Evolutionary conservation across 164 flowering plant genomes (phyloP).

Genomic region (Vitis labrusca): DNA sequence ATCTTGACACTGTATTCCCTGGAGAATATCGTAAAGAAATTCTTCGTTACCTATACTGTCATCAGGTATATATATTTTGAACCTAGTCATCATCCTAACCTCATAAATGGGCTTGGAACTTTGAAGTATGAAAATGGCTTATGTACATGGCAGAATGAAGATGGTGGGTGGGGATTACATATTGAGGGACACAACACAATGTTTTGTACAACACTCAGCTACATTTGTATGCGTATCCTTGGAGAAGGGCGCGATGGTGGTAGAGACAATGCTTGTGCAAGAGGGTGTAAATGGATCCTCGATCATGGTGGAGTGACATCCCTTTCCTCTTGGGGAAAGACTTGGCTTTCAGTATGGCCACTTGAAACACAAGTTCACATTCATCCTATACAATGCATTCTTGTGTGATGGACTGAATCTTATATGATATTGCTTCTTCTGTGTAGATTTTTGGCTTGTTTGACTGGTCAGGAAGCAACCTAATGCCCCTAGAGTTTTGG

Average conservation of each 20-base stretch:
- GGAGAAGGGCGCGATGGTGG: constrained; percentile 47
- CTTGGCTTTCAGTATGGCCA: constrained; percentile 49
- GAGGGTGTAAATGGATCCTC: constrained; percentile 52
- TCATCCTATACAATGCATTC: background rate
- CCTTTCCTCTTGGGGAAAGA: constrained; percentile 66
- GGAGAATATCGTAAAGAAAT: no score
- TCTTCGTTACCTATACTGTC: no score
- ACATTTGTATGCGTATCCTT: constrained; percentile 37
- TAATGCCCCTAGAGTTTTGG: constrained; percentile 61
- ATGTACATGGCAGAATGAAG: constrained; percentile 38
- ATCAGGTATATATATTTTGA: no score
- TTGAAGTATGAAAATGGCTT: no score
- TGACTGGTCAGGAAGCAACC: constrained; percentile 48
- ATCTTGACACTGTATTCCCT: no score
- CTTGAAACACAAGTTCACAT: background rate
- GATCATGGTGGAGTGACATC: constrained; percentile 41
- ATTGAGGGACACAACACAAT: constrained; percentile 49
- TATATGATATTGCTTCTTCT: background rate
- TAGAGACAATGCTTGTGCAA: constrained; percentile 29
- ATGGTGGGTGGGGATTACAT: constrained; percentile 63
- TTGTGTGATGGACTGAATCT: background rate
- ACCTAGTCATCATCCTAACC: no score
- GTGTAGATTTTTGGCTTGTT: constrained; percentile 40
- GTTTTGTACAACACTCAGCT: constrained; percentile 47
- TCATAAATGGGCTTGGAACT: no score